Percentiles rank a stretch among this genome's conserved stretches.
Evolutionary conservation across 2,329 filamentous ascomycete genomes (phyloP).

Genomic region (Scytalidium sp.): DNA sequence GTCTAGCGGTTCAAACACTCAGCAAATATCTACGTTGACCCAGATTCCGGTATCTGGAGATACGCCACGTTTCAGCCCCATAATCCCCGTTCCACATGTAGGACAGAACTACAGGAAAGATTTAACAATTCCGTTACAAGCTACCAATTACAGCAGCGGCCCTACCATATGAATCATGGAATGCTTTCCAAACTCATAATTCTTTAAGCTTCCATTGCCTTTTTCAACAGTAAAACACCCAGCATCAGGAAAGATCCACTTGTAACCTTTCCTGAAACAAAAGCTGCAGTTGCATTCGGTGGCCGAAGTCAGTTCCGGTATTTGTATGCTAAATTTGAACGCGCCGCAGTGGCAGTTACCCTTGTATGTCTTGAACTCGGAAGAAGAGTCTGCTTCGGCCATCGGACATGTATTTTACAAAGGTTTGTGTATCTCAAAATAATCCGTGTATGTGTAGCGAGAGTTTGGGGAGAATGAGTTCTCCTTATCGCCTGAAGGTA

Average conservation of each 20-base stretch:
- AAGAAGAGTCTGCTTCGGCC: too few species aligned
- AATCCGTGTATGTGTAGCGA: too few species aligned
- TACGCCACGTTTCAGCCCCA: background rate
- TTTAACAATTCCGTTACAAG: background rate
- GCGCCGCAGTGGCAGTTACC: slow-evolving; percentile 57
- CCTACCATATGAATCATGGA: slow-evolving; percentile 38
- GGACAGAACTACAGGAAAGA: slow-evolving; percentile 12
- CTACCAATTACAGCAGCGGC: too few species aligned
- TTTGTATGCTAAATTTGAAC: slow-evolving; percentile 46
- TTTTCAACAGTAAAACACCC: slow-evolving; percentile 42
- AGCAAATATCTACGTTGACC: background rate
- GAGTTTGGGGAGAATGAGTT: too few species aligned
- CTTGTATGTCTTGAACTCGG: too few species aligned
- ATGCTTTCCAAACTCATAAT: slow-evolving; percentile 41
- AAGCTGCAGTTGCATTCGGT: slow-evolving; percentile 66
- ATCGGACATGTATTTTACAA: too few species aligned
- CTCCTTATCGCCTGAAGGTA: too few species aligned
- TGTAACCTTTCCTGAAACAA: slow-evolving; percentile 48
- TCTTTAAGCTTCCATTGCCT: slow-evolving; percentile 38
- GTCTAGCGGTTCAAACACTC: background rate
- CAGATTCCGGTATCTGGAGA: background rate
- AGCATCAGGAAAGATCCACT: slow-evolving; percentile 32
- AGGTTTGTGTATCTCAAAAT: too few species aligned
- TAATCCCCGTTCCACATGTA: background rate
- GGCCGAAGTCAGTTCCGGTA: slow-evolving; percentile 56